Base-by-base conservation (phyloP, 2,329 filamentous ascomycete species). In the Hypoxylon sp. region DNA sequence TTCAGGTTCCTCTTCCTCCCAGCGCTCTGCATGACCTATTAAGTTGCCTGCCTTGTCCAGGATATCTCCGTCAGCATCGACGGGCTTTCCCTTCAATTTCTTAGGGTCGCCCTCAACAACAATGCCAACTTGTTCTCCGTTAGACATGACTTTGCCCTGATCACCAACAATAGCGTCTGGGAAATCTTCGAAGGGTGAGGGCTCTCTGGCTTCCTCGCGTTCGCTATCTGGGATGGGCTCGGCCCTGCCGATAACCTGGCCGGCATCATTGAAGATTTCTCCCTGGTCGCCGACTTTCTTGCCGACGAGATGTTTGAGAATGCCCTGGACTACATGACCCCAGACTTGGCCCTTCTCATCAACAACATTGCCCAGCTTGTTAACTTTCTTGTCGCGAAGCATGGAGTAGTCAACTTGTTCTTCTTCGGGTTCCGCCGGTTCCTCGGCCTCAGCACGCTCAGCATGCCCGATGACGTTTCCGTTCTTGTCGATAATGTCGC, bases 51-150 rank as follows among this genome's bases (percentile, higher is more conserved):
- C 83, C 71, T 86, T 88, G 75, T 92, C 90, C 3, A 90, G 80
- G 33, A 92, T 86, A 51, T 92, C 91, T 11, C 91, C 91, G 65
- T 92, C 90, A 33, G 90, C 82, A 63, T 92, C 90, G 22, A 92
- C 90, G 37, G 84, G 80, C 77, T 90, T 90, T 29, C 90, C 91
- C 63, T 87, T 85, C 26, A 92, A 84, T 60, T 85, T 85, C 80
- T 89, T 89, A 8, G 84, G 76, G 53, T 92, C 90, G 13, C 91
- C 91, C 67, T 91, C 87, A 3, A 88, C 80, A 5, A 92, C 80
- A 51, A 86, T 86, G 47, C 91, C 91, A 29, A 91, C 82, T 58
- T 87, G 83, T 53, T 85, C 82, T 11, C 83, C 86, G 5, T 86
- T 81, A 65, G 81, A 85, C 17, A 83, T 79, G 33, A 90, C 81